Base-by-base conservation (phyloP, 2,329 filamentous ascomycete genomes). In the Stemphylium lycopersici region DNA sequence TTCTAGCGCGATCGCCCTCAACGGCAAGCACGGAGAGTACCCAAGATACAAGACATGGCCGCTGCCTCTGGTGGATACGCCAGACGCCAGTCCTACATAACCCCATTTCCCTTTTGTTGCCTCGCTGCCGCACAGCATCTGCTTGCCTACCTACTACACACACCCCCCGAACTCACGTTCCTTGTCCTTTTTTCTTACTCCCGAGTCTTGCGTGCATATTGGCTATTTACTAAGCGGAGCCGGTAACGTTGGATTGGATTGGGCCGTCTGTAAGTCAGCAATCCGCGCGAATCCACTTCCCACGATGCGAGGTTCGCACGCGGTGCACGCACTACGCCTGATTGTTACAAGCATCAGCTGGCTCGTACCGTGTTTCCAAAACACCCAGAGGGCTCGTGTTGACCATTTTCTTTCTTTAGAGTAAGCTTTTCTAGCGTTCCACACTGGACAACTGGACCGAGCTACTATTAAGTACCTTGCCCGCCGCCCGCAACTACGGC, bases 351-450 rank as follows among this genome's bases (percentile, higher is more conserved):
- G 61, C 58, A 58, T 49, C 61, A 61, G 61, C 63, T 58, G 56
- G 52, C 54, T 34, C 39, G 32, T 26, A 16, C 26, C 13, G 32
- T 48, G 46, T 38, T 39, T 57, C 43, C 29, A 32, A 48, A 57
- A 33, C 44, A 34, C 52, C 43, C 24, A 24, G 52, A 53, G 50
- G 50, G 55, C 57, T 60, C 62, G 61, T 64, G 52, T 62, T 53
- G 24, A 59, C 63, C 51, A 37, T 44, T 49, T 65, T 61, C 58
- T 59, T 61, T 65, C 50, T 67, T 61, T 61, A 64, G 61, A 61
- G 57, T 62, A 58, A 55, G 57, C 57, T 56, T 58, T 58, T 54
- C 63, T 65, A 66, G 65, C 55, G 60, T 36, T 51, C 55, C 48
- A 53, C 50, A 52, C 55, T 61, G 52, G 45, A 50, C 36, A 15